A percentile compares a stretch with the other conserved stretches of the same genome.
Evolutionary conservation across 2,329 filamentous ascomycete genomes (phyloP).

Genomic region (Triangularia verruculosa): DNA sequence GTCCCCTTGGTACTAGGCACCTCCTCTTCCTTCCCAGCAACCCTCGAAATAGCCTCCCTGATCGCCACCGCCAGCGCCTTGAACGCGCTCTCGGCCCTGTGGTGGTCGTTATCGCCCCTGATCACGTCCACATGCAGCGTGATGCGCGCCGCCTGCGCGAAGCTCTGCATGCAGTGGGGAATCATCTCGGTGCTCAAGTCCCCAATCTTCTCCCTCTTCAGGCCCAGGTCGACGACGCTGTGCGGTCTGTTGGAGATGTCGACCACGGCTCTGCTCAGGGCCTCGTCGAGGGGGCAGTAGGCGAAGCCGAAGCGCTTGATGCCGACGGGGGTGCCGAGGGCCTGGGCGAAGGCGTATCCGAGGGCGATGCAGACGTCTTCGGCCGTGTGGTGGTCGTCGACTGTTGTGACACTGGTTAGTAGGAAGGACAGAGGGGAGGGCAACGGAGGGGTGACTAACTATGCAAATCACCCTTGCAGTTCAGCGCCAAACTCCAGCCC

Average conservation of each 20-base stretch:
- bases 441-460: slow-evolving; percentile 53
- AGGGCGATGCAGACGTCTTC: slow-evolving; percentile 94
- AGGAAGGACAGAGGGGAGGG: background rate
- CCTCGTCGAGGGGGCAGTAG: slow-evolving; percentile 93
- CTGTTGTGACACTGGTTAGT: slow-evolving; percentile 41
- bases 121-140: slow-evolving; percentile 96
- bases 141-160: slow-evolving; percentile 82
- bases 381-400: slow-evolving; percentile 97
- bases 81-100: slow-evolving; percentile 93
- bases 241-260: slow-evolving; percentile 92
- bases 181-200: slow-evolving; percentile 96
- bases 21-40: slow-evolving; percentile 82
- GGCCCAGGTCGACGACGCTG: slow-evolving; percentile 76
- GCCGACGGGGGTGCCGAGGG: slow-evolving; percentile 74
- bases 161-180: slow-evolving; percentile 90
- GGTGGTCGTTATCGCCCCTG: slow-evolving; percentile 90
- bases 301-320: slow-evolving; percentile 88
- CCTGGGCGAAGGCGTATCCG: slow-evolving; percentile 76
- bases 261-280: slow-evolving; percentile 87
- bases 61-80: slow-evolving; percentile 92
- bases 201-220: slow-evolving; percentile 89
- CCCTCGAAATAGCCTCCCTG: slow-evolving; percentile 68
- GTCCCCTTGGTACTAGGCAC: slow-evolving; percentile 96
- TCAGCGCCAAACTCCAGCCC: slow-evolving; percentile 84
- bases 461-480: slow-evolving; percentile 85